Conservation (phyloP, 2,329 filamentous ascomycete species). For the Stagonosporopsis rhizophila region DNA sequence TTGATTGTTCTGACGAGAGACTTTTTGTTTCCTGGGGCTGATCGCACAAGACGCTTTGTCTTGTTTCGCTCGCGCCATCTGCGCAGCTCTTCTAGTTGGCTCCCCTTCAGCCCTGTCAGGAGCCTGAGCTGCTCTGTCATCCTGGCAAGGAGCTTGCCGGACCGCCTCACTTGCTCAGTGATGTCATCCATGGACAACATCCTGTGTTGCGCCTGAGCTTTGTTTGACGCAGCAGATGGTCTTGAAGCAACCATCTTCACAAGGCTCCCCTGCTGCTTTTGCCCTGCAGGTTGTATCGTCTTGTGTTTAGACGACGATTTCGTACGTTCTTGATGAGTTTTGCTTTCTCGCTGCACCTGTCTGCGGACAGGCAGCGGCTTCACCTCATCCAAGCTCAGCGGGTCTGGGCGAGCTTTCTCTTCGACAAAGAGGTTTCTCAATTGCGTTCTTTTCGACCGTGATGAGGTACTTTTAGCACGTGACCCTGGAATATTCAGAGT, state of each 20-base stretch:
- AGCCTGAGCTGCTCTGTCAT: constrained; percentile 1
- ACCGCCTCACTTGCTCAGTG: not conserved
- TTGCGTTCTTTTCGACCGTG: not conserved
- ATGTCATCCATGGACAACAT: not conserved
- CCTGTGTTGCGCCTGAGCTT: not conserved
- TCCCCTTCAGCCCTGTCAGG: not conserved
- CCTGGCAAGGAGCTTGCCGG: not conserved
- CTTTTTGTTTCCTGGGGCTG: not conserved
- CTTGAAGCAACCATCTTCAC: not conserved
- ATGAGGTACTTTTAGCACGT: constrained; percentile 2
- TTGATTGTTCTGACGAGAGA: not conserved
- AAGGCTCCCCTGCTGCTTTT: no score
- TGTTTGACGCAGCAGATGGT: not conserved
- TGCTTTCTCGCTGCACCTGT: no score
- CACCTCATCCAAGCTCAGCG: not conserved
- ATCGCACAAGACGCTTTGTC: not conserved
- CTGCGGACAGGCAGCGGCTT: not conserved
- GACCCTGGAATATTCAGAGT: not conserved
- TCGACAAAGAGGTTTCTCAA: not conserved
- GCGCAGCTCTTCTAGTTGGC: not conserved
- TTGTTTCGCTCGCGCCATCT: not conserved
- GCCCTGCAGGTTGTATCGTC: no score
- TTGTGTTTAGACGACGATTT: no score
- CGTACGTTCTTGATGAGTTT: no score
- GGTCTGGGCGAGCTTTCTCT: not conserved